Conservation (phyloP, 805 yeast genomes). For the Sugiyamaella boreocaroliniensis region DNA sequence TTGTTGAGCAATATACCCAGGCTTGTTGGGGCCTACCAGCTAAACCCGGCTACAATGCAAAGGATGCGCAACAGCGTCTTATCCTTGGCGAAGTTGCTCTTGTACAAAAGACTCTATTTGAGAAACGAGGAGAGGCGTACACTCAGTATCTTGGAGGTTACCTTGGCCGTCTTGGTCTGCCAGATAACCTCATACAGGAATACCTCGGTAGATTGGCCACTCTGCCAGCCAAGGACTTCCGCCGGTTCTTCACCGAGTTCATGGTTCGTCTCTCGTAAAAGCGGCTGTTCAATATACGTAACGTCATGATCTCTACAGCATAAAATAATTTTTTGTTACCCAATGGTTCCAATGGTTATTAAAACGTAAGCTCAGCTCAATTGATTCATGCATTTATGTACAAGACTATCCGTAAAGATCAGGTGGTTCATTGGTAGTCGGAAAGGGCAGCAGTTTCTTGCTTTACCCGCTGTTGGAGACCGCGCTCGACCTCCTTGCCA, state of each 20-base stretch:
- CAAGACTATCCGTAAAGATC: not conserved
- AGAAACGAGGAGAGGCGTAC: conserved; percentile 42
- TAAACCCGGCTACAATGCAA: conserved; percentile 56
- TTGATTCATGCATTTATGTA: not conserved
- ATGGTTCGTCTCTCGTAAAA: conserved; percentile 24
- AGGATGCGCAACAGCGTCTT: conserved; percentile 74
- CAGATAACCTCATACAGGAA: conserved; percentile 52
- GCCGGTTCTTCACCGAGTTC: conserved; percentile 55
- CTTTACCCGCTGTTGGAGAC: conserved; percentile 21
- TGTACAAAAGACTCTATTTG: conserved; percentile 57
- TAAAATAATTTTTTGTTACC: no score
- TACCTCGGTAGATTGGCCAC: conserved; percentile 54
- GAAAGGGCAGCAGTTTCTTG: conserved; percentile 19
- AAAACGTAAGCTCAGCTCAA: not conserved
- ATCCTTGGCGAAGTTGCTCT: conserved; percentile 69
- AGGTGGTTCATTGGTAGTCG: conserved; percentile 9
- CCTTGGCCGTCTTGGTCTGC: conserved; percentile 50
- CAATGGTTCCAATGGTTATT: no score
- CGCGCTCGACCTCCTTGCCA: conserved; percentile 33
- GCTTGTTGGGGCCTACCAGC: conserved; percentile 76
- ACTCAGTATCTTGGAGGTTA: conserved; percentile 49
- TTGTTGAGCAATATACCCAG: conserved; percentile 61
- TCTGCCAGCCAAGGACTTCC: conserved; percentile 56
- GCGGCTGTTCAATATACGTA: not conserved
- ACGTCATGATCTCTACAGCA: no score